These are phyloP conservation scores for Leptodermis oblonga DNA, from an alignment of 257 asterid genomes.

Conservation along the genomic window DNA sequence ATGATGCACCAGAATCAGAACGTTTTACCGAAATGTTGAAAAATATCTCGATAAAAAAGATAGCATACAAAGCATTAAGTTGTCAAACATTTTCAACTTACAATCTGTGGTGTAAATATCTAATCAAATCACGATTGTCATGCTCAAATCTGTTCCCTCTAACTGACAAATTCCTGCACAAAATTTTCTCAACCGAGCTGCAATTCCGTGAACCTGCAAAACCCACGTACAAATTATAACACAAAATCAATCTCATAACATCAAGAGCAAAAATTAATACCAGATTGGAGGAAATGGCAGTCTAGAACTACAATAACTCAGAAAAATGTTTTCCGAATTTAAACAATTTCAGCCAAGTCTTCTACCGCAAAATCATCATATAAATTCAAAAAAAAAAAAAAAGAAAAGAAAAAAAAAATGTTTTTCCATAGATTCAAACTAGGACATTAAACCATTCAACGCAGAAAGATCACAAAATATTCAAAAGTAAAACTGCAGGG, in stretches of 20 bases:
- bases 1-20: not conserved
- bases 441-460: not conserved
- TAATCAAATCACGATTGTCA: not conserved
- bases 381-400: too few species aligned
- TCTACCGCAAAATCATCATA: too few species aligned
- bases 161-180: constrained; percentile 1
- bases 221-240: not conserved
- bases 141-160: not conserved
- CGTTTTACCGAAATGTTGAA: not conserved
- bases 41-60: not conserved
- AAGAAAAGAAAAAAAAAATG: not conserved
- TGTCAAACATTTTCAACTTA: constrained; percentile 6
- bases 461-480: not conserved
- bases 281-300: not conserved
- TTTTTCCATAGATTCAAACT: not conserved
- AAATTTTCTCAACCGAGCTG: constrained; percentile 6
- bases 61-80: not conserved
- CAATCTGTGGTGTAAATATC: constrained; percentile 1
- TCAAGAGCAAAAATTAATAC: not conserved
- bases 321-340: not conserved
- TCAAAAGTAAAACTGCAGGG: not conserved
- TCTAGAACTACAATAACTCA: too few species aligned
- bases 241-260: not conserved
- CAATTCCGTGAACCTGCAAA: constrained; percentile 4
- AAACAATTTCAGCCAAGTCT: not conserved